Base-by-base conservation (phyloP, 106 monocot species). In the Agapanthus africanus region DNA sequence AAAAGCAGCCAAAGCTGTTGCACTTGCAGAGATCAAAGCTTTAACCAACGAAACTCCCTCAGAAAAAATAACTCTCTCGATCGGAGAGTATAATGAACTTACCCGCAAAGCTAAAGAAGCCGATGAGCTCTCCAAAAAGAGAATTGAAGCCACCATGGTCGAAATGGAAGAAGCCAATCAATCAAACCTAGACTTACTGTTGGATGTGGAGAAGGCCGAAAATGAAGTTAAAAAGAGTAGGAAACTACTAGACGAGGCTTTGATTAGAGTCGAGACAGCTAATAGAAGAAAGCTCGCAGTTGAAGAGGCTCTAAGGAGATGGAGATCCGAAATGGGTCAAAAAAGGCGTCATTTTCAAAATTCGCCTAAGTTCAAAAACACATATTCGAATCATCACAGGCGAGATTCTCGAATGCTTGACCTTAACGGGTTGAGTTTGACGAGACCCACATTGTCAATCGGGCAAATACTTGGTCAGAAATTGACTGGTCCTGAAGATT, bases 381-480 rank as follows among this genome's bases (percentile, higher is more conserved):
- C 71, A 0, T 40, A 42, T 26, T 22, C 78, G 8, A 22, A 16
- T 33, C 76, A 81, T 66, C 76, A 79, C 49, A 74, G 78, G 35
- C 74, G 71, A 46, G 85, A 80, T 40, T 73, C 81, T 35, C 68
- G 49, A 23, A 78, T 66, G 56, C 71, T 76, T 7, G 75, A 88
- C 62, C 4, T 66, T 3, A 81, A 81, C 44, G 72, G 67, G 35
- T 25, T 31, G 16, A 69, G 33, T 54, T 40, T 73, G 40, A 34
- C 59, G 54, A 77, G 66, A 64, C 83, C 79, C n/a, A 67, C 90
- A n/a, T 35, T 90, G 72, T 85, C 90, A 0, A 87, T 94, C 4
- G 90, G 94, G 63, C 87, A 94, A 63, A 94, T 94, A 66, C 76
- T 94, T n/a, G 80, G 87, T 37, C 79, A 75, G 80, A 94, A 90